Percentiles rank a stretch among this genome's conserved stretches.
Evolutionary conservation across 208 protist species (phyloP).

Genomic region (Polymyxa betae): DNA sequence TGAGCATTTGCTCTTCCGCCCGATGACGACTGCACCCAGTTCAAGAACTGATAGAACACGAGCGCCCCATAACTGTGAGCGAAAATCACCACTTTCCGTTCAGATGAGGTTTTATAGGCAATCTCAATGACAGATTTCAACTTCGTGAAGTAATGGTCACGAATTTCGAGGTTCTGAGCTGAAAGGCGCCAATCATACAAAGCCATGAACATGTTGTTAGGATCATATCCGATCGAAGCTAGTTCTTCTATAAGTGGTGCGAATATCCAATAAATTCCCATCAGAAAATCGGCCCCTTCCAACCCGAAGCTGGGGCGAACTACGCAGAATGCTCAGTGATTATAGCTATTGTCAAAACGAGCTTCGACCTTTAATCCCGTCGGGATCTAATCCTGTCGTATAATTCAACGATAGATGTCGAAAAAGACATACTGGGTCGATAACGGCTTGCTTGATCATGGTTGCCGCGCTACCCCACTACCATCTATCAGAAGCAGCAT

Average conservation of each 20-base stretch:
- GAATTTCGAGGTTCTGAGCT: background rate
- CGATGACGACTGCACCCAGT: background rate
- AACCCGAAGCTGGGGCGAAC: background rate
- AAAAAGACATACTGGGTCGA: conserved; percentile 15
- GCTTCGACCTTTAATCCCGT: conserved; percentile 36
- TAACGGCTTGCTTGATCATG: conserved; percentile 52
- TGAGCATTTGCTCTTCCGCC: background rate
- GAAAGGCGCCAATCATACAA: conserved; percentile 41
- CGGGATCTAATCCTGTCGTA: conserved; percentile 43
- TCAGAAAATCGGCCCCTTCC: conserved; percentile 42
- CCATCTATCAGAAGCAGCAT: background rate
- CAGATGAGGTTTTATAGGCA: background rate
- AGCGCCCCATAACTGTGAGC: conserved; percentile 42
- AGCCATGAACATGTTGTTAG: conserved; percentile 48
- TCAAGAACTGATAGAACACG: conserved; percentile 45
- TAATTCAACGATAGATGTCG: conserved; percentile 51
- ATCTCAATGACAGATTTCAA: conserved; percentile 45
- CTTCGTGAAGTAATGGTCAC: conserved; percentile 54
- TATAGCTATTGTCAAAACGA: background rate
- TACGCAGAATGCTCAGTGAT: background rate
- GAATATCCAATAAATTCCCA: conserved; percentile 36
- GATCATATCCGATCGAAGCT: conserved; percentile 47
- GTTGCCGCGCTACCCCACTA: conserved; percentile 49
- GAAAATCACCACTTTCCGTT: conserved; percentile 8
- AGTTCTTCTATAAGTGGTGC: conserved; percentile 46